Base-by-base conservation (phyloP, 169 alveolate species). In the Plasmodium vinckei region DNA sequence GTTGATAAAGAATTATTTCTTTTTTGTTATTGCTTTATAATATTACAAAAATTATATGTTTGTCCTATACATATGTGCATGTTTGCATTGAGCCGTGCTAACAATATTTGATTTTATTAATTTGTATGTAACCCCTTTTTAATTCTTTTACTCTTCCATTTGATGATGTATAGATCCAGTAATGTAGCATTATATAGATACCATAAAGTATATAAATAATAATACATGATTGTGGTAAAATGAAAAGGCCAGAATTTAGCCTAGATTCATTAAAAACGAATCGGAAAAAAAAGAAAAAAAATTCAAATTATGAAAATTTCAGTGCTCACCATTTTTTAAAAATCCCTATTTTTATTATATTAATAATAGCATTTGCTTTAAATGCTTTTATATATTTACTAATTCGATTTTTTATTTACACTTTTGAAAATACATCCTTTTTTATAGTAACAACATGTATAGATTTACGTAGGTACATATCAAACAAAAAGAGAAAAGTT, bases 211-310 rank as follows among this genome's bases (percentile, higher is more conserved):
- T 33, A 33, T 33, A 33, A 33, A 33, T 33, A 33, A 33, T 33
- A 33, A 15, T 51, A 51, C 59, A 51, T 51, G 59, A 1, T 13
- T 3, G 6, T 51, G 59, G 3, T 51, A 51, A 51, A 51, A 84
- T 84, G 91, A 84, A 84, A 70, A 84, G 87, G 23, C 91, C 91
- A 5, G 91, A 84, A 59, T 84, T 84, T 61, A 69, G 91, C 33
- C 47, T 84, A 84, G 91, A 84, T 23, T 84, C 91, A 7, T 72
- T 84, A 25, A 84, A 69, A 42, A 84, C 57, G 33, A 39, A 77
- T 15, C 25, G 56, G 23, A 70, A 56, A 53, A 84, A 84, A 59
- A 84, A 61, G n/a, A 84, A 60, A 19, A 84, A 57, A 3, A 44
- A 69, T 17, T 69, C 70, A 39, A 61, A 21, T 21, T 84, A 57